phyloP scores from a whole-genome alignment of 2,329 filamentous ascomycete species.

The Chalaropsis ovoidea region DNA sequence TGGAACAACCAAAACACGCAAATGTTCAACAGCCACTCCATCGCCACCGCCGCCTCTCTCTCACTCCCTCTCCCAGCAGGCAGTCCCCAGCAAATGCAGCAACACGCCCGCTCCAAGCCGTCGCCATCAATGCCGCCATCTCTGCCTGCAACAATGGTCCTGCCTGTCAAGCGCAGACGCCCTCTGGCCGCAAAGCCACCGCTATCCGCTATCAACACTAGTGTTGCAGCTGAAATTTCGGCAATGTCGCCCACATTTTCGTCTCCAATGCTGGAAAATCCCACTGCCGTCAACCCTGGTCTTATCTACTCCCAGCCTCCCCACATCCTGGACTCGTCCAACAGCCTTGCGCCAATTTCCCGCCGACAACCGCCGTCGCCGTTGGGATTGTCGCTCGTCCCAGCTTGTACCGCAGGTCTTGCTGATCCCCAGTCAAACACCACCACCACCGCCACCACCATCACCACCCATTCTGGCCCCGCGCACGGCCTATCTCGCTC shows the following conservation, averaged over 20 bases:
- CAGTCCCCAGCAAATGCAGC: conserved; percentile 24
- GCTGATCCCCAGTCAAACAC: conserved; percentile 9
- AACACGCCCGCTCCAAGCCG: conserved; percentile 25
- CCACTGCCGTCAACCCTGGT: conserved; percentile 46
- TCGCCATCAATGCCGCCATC: conserved; percentile 24
- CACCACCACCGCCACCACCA: too few species aligned
- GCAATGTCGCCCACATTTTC: conserved; percentile 38
- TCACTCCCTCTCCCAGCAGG: conserved; percentile 21
- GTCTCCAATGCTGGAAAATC: conserved; percentile 28
- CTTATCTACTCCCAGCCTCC: conserved; percentile 46
- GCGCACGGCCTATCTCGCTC: conserved; percentile 35
- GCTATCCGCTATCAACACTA: not conserved
- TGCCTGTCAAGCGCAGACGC: not conserved
- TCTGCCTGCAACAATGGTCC: conserved; percentile 14
- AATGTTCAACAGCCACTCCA: conserved; percentile 23
- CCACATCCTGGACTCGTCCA: conserved; percentile 35
- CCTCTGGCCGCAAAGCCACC: conserved; percentile 23
- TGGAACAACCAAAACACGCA: conserved; percentile 21
- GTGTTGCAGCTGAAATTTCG: conserved; percentile 1
- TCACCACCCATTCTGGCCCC: conserved; percentile 5
- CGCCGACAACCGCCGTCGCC: not conserved
- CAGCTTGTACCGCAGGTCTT: not conserved
- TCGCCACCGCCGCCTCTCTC: conserved; percentile 17
- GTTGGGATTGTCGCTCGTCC: not conserved
- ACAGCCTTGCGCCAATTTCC: conserved; percentile 8